Conservation (phyloP, 202 grass and related monocot genomes). For the Setaria viridis region DNA sequence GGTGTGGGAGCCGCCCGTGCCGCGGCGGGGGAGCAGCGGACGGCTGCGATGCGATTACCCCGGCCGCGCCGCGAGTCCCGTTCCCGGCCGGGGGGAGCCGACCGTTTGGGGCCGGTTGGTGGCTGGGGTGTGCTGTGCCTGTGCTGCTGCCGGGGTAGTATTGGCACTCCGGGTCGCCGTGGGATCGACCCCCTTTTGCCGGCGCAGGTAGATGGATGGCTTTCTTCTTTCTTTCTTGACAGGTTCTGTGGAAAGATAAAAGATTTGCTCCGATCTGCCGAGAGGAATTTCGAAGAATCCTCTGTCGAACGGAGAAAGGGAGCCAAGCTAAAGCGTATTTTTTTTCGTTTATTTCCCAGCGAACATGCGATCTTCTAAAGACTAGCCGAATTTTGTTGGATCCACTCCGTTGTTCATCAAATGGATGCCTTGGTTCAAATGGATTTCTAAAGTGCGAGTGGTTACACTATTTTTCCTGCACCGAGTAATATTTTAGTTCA, state of each 20-base stretch:
- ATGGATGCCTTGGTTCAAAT: background rate
- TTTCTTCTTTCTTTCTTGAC: background rate
- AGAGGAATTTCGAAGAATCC: background rate
- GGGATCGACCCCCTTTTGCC: background rate
- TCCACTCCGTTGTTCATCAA: background rate
- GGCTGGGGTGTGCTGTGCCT: background rate
- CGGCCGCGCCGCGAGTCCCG: constrained; percentile 11
- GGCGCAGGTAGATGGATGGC: background rate
- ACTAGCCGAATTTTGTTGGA: background rate
- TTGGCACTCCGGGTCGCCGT: background rate
- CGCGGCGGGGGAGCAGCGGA: background rate
- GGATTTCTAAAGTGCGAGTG: background rate
- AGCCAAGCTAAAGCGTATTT: background rate
- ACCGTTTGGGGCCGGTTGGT: constrained; percentile 38
- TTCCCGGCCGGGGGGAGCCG: background rate
- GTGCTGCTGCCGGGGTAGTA: constrained; percentile 25
- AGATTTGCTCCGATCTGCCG: background rate
- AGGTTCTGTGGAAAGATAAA: background rate
- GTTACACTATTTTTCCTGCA: too few species aligned
- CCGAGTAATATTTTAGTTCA: background rate
- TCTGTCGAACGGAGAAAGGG: background rate
- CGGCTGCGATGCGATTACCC: constrained; percentile 33
- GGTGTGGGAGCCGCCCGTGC: background rate
- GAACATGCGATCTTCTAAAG: background rate
- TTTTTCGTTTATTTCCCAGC: background rate